Percentiles rank a stretch among this genome's conserved stretches.
phyloP scores from a whole-genome alignment of 1,139 yeast genomes.

The Yamadazyma conglobata region DNA sequence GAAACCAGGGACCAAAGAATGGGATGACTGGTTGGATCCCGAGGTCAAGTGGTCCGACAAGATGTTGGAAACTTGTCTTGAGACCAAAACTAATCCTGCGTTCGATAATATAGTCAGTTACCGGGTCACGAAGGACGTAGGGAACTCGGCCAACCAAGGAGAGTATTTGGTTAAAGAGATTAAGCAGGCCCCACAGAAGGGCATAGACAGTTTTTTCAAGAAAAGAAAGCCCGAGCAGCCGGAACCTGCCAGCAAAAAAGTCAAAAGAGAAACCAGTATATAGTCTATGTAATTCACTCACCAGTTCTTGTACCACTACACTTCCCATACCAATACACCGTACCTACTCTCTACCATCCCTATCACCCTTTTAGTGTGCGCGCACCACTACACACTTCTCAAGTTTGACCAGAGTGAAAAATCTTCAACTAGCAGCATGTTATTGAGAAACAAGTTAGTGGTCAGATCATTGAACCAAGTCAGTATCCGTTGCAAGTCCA shows the following conservation, averaged over 20 bases:
- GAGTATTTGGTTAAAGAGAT: slow-evolving; percentile 35
- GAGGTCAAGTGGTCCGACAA: slow-evolving; percentile 34
- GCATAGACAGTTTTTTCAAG: slow-evolving; percentile 4
- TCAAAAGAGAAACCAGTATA: neutral
- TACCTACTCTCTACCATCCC: no score
- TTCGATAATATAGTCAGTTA: slow-evolving; percentile 47
- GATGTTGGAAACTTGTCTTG: slow-evolving; percentile 34
- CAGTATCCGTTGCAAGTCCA: slow-evolving; percentile 8
- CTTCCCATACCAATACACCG: no score
- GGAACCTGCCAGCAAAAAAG: neutral
- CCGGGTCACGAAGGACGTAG: slow-evolving; percentile 61
- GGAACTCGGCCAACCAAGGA: slow-evolving; percentile 53
- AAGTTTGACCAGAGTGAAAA: neutral
- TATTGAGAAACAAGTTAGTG: slow-evolving; percentile 1
- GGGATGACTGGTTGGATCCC: slow-evolving; percentile 64
- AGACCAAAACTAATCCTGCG: slow-evolving; percentile 36
- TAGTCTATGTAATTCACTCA: no score
- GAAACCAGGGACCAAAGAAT: slow-evolving; percentile 51
- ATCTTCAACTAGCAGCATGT: no score
- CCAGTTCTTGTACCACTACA: no score
- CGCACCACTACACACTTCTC: neutral
- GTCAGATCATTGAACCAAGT: slow-evolving; percentile 4
- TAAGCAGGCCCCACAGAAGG: slow-evolving; percentile 10
- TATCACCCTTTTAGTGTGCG: no score
- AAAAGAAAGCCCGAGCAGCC: no score